Percentiles rank a stretch among this genome's conserved stretches.
Conservation (phyloP, 192 early-diverging fungal species). For the Backusella australiensis region DNA sequence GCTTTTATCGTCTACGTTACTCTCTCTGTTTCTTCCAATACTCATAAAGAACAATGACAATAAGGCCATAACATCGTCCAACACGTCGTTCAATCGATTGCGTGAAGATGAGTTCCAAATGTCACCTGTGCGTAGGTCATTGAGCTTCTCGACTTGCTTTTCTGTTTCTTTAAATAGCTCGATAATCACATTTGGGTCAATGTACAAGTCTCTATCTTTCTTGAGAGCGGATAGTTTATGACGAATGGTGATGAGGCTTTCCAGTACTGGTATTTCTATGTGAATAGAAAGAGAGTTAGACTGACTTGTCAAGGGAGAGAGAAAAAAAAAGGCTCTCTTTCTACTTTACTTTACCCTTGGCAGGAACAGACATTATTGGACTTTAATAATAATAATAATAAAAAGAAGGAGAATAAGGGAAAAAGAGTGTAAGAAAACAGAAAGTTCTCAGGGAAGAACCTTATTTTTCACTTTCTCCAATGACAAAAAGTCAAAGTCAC, state of each 20-base stretch:
- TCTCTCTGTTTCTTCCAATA: constrained; percentile 72
- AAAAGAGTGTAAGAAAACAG: background rate
- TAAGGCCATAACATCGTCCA: constrained; percentile 75
- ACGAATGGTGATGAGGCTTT: constrained; percentile 61
- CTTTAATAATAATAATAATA: background rate
- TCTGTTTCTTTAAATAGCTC: constrained; percentile 61
- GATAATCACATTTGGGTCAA: constrained; percentile 61
- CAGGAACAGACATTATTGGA: background rate
- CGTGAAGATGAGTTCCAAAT: constrained; percentile 19
- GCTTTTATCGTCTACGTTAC: constrained; percentile 15
- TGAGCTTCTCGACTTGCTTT: constrained; percentile 46
- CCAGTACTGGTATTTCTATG: constrained; percentile 64
- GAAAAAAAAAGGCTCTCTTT: background rate
- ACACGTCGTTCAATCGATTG: constrained; percentile 63
- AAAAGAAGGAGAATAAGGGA: background rate
- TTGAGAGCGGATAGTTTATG: constrained; percentile 72
- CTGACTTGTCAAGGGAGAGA: background rate
- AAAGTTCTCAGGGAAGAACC: background rate
- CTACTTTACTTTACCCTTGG: constrained; percentile 1
- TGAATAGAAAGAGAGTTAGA: background rate
- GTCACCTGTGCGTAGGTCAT: constrained; percentile 15
- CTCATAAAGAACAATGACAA: constrained; percentile 78
- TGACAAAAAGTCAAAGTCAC: background rate
- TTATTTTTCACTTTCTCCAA: background rate
- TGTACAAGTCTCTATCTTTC: constrained; percentile 68